phyloP scores from a whole-genome alignment of 2,329 filamentous ascomycete species.

The Nemania diffusa region DNA sequence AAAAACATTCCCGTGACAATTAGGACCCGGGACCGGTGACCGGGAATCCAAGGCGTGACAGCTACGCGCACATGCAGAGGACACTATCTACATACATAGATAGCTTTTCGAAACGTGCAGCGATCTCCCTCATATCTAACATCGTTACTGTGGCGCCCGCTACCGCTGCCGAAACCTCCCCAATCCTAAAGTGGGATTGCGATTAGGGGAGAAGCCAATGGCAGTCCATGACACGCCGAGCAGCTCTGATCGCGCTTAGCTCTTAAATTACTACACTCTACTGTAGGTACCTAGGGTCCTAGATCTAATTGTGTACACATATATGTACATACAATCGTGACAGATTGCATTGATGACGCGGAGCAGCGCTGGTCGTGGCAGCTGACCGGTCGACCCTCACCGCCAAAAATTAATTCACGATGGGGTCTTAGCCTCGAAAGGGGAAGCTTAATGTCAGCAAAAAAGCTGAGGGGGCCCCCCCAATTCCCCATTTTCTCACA shows the following conservation, averaged over 20 bases:
- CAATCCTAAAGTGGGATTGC: slow-evolving; percentile 6
- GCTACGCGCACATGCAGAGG: neutral
- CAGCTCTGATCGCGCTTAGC: slow-evolving; percentile 14
- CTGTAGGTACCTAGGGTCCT: no score
- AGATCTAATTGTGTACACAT: no score
- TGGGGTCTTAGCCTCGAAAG: slow-evolving; percentile 21
- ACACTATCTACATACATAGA: neutral
- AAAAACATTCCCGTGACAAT: neutral
- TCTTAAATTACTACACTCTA: slow-evolving; percentile 28
- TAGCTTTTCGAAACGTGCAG: slow-evolving; percentile 12
- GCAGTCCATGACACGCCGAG: slow-evolving; percentile 10
- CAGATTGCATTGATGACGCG: slow-evolving; percentile 30
- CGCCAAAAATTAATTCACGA: slow-evolving; percentile 30
- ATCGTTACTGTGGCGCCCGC: slow-evolving; percentile 1
- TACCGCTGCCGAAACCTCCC: slow-evolving; percentile 1
- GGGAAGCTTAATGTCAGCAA: slow-evolving; percentile 21
- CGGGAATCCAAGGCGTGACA: neutral
- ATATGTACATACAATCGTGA: slow-evolving; percentile 19
- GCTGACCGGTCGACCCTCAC: slow-evolving; percentile 29
- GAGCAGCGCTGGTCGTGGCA: slow-evolving; percentile 3
- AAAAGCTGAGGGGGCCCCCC: slow-evolving; percentile 1
- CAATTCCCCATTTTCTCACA: slow-evolving; percentile 22
- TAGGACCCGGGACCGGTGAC: slow-evolving; percentile 10
- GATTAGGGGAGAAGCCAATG: slow-evolving; percentile 8
- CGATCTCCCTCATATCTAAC: slow-evolving; percentile 7